Evolutionary conservation across 257 asterid species (phyloP).

Genomic region (Mentha longifolia): DNA sequence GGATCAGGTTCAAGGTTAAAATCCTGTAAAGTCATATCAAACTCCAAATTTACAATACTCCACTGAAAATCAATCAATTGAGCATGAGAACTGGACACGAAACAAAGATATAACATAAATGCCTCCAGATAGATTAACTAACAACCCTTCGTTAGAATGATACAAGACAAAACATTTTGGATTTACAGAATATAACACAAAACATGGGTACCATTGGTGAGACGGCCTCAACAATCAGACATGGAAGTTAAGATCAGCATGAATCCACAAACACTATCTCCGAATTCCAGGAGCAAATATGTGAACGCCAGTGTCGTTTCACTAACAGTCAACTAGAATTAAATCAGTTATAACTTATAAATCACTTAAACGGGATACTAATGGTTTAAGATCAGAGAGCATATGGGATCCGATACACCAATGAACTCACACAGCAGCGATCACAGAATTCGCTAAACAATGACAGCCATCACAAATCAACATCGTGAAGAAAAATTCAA

Average conservation of each 20-base stretch:
- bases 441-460: conserved; percentile 28
- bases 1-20: conserved; percentile 2
- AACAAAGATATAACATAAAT: not conserved
- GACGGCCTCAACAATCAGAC: conserved; percentile 2
- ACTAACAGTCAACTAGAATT: not conserved
- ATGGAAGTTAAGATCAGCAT: conserved; percentile 9
- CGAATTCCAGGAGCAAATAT: conserved; percentile 19
- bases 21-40: conserved; percentile 6
- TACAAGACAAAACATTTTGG: not conserved
- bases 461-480: conserved; percentile 1
- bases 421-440: conserved; percentile 4
- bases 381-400: not conserved
- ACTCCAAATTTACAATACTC: conserved; percentile 11
- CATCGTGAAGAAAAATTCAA: conserved; percentile 9
- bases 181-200: conserved; percentile 1
- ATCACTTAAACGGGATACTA: conserved; percentile 6
- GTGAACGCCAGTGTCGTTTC: not conserved
- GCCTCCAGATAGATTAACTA: conserved; percentile 11
- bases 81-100: not conserved
- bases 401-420: conserved; percentile 20
- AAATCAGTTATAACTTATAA: conserved; percentile 10
- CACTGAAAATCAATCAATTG: not conserved
- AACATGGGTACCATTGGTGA: not conserved
- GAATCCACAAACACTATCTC: not conserved
- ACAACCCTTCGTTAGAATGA: conserved; percentile 8